Evolutionary conservation across 2,329 filamentous ascomycete genomes (phyloP), one percentile per base, ranked within the genome.

Genomic region (Ceratocystis alfenasii): DNA sequence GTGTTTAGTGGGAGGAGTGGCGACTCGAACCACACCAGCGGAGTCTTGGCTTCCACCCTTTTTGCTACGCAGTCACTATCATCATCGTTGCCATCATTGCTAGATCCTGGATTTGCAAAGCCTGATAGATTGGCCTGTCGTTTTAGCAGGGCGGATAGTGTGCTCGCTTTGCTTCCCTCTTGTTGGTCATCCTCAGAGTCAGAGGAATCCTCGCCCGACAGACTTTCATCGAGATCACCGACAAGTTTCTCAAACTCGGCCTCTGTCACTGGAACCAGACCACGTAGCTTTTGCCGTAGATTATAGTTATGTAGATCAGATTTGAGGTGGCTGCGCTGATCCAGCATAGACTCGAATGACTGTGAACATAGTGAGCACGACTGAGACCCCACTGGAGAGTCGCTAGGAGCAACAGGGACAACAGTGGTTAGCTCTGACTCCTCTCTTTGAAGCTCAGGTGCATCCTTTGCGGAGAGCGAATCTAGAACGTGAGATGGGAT

Each of bases 251-350:
- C 89, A 70, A 99, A 99, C 44, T 96, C 91, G 6, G 73, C 74
- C 72, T 99, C 94, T 1, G 84, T 83, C 1, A 96, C 87, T 0
- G 89, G 76, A 8, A 81, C 81, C 67, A 81, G 80, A 0, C 89
- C 89, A 60, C 90, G 85, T 66, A 96, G 78, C 78, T 90, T 95
- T 73, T 93, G 89, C 76, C 96, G 97, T 68, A 97, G 77, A 74
- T 99, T 99, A 77, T 96, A 99, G 69, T 87, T 83, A 74, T 99
- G 94, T 62, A 95, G 80, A 72, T 99, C 94, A 8, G 93, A 96
- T 71, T 89, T 88, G 67, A 90, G 85, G 75, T 99, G 94, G 67
- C 84, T 82, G 68, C 90, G 84, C 73, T 97, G 93, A 68, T 97
- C 93, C 68, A 85, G 80, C 6, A 95, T 81, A 8, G 81, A 87